These are phyloP conservation scores for Russula virescens DNA, from an alignment of 768 basidiomycete species.

Conservation along the genomic window DNA sequence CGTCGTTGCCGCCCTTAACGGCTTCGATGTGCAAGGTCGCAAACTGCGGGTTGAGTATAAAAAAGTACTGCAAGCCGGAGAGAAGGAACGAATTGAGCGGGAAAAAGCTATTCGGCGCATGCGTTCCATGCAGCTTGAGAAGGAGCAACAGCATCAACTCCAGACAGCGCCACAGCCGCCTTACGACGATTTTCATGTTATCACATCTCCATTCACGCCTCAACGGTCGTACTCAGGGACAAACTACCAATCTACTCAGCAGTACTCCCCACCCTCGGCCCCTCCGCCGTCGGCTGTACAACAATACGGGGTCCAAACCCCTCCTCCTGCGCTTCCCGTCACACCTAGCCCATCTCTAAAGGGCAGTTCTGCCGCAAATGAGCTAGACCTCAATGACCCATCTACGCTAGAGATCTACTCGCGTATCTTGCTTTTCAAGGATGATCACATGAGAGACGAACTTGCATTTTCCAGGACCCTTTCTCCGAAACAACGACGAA, in stretches of 20 bases:
- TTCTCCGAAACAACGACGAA: conserved; percentile 76
- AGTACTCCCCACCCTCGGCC: conserved; percentile 60
- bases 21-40: conserved; percentile 92
- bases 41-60: conserved; percentile 99
- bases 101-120: conserved; percentile 98
- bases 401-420: conserved; percentile 97
- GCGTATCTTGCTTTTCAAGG: conserved; percentile 92
- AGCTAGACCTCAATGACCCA: conserved; percentile 94
- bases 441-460: conserved; percentile 95
- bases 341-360: conserved; percentile 66
- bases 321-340: conserved; percentile 44
- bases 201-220: conserved; percentile 53
- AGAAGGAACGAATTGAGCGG: conserved; percentile 97
- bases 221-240: conserved; percentile 67
- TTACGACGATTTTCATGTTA: conserved; percentile 71
- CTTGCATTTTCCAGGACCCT: conserved; percentile 92
- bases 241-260: conserved; percentile 50
- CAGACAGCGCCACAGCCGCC: conserved; percentile 15
- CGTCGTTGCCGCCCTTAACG: conserved; percentile 92
- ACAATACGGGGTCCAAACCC: conserved; percentile 40
- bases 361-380: conserved; percentile 45
- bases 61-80: conserved; percentile 97
- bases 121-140: conserved; percentile 94
- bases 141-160: conserved; percentile 50
- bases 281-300: conserved; percentile 39